These are phyloP conservation scores for Xanthoconium stramineum DNA, from an alignment of 768 basidiomycete genomes.

Conservation along the genomic window DNA sequence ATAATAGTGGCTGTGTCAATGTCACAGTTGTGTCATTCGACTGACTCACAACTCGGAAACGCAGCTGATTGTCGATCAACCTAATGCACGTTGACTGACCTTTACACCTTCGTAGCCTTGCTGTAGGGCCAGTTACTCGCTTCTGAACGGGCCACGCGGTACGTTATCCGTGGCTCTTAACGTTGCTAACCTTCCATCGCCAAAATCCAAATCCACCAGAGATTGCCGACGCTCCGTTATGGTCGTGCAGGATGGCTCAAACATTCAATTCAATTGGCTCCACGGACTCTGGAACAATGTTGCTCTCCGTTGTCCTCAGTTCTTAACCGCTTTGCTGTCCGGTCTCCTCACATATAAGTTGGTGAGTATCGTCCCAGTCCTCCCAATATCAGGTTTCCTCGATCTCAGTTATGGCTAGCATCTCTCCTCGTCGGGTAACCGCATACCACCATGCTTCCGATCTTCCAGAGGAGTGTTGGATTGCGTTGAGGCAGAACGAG, in stretches of 20 bases:
- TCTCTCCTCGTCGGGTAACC: background rate
- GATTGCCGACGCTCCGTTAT: constrained; percentile 5
- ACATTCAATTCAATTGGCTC: constrained; percentile 3
- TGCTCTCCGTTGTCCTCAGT: background rate
- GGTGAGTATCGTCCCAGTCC: background rate
- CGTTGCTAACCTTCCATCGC: background rate
- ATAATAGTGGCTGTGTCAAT: background rate
- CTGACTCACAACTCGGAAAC: background rate
- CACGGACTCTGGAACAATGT: background rate
- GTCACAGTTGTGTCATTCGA: too few relatives aligned
- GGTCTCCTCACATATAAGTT: constrained; percentile 7
- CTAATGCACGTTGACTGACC: too few relatives aligned
- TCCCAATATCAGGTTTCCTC: constrained; percentile 17
- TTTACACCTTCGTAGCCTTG: background rate
- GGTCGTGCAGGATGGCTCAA: constrained; percentile 19
- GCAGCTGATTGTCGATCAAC: too few relatives aligned
- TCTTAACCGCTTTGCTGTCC: background rate
- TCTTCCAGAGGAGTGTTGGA: constrained; percentile 30
- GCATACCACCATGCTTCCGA: constrained; percentile 6
- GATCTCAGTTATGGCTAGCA: constrained; percentile 19
- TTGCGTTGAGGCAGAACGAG: constrained; percentile 27
- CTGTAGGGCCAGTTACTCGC: background rate
- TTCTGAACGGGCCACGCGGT: constrained; percentile 1
- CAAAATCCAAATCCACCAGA: background rate
- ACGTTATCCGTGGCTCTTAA: constrained; percentile 9